Base-by-base conservation (phyloP, 2,329 filamentous ascomycete genomes). In the Pezicula carpinea region DNA sequence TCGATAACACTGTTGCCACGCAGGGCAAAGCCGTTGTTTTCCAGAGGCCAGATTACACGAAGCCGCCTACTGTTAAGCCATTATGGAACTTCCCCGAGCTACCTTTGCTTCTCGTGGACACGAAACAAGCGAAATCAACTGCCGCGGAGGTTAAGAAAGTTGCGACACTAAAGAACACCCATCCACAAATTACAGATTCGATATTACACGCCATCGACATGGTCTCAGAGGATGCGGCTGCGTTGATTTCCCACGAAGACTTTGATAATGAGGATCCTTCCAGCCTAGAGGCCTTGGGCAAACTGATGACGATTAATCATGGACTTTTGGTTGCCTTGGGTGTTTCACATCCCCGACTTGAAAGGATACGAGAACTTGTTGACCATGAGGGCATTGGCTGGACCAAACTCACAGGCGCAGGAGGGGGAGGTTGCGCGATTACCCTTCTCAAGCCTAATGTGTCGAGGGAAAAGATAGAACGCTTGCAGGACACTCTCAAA, bases 341-440 rank as follows among this genome's bases (percentile, higher is more conserved):
- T 6, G 93, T 97, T 22, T 97, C 91, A 2, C 93, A 99, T 66
- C 95, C 93, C 1, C 84, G 90, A 39, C 76, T 99, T 21, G 93
- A 99, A 69, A 82, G 92, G 26, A 83, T 99, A 57, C 83, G 93
- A 52, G 92, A 96, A 68, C 73, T 99, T 21, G 86, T 95, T 41
- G 92, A 99, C 56, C 83, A 93, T 58, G 80, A 89, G 47, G 87
- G 85, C 34, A 87, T 96, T 47, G 93, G 93, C 23, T 99, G 91
- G 91, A 96, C 93, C 11, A 99, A 99, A 66, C 77, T 99, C 48
- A 99, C 93, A 0, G 93, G 93, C 29, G 93, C 93, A 1, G 93
- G 93, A 18, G 95, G 93, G 11, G 95, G 93, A 47, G 93, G 93
- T 3, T 97, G 95, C 67, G 92, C 91, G 3, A 97, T 99, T 57